Conservation (phyloP, 2,329 filamentous ascomycete species). For the Dendrostoma leiphaemia region DNA sequence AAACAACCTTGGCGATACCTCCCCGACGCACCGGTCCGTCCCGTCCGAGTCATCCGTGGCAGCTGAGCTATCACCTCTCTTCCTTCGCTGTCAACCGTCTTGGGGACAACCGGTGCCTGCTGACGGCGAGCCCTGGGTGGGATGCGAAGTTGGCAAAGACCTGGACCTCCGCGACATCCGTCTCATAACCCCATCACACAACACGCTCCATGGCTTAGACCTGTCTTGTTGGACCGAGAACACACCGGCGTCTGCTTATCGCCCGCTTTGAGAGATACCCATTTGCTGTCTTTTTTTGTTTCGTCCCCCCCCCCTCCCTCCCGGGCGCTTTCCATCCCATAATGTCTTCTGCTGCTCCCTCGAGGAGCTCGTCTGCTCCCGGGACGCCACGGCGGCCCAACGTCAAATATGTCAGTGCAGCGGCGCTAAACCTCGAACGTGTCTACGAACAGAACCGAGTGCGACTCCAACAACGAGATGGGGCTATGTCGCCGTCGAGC, state of each 20-base stretch:
- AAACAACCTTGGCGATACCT: conserved; percentile 6
- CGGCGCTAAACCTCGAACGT: conserved; percentile 62
- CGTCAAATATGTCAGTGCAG: conserved; percentile 49
- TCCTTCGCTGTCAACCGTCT: not conserved
- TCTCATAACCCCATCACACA: not conserved
- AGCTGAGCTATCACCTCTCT: not conserved
- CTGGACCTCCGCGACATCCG: not conserved
- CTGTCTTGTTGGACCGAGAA: not conserved
- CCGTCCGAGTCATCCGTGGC: conserved; percentile 7
- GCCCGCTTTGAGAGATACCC: not conserved
- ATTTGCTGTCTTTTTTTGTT: not conserved
- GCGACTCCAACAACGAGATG: conserved; percentile 49
- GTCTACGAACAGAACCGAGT: conserved; percentile 60
- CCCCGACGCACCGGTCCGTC: conserved; percentile 11
- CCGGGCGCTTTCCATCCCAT: not conserved
- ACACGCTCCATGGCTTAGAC: not conserved
- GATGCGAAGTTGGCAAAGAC: not conserved
- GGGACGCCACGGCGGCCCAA: conserved; percentile 29
- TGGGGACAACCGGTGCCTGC: not conserved
- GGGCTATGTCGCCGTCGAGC: conserved; percentile 34
- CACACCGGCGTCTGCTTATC: not conserved
- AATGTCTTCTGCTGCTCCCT: conserved; percentile 25
- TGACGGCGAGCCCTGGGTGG: not conserved
- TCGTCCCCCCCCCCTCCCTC: not conserved
- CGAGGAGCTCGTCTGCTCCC: conserved; percentile 18